These are phyloP conservation scores for Metarhizium rileyi DNA, from an alignment of 2,329 filamentous ascomycete species.

Conservation along the genomic window DNA sequence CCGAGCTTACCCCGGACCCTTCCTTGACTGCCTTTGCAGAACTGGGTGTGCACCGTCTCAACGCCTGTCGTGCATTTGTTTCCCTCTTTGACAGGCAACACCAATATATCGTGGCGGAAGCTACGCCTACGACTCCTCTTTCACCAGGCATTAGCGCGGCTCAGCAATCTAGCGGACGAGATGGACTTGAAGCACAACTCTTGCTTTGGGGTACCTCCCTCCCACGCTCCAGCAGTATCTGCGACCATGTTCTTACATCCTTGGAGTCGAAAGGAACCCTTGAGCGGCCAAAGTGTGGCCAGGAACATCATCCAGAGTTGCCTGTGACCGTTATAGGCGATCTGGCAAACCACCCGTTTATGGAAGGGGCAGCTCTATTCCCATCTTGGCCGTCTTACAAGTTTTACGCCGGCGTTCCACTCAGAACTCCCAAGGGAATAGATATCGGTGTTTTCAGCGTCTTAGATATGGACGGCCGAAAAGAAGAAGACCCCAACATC, in stretches of 20 bases:
- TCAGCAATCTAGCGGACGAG: conserved; percentile 2
- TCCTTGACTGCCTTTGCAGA: conserved; percentile 40
- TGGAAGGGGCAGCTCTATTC: conserved; percentile 16
- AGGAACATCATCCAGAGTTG: conserved; percentile 9
- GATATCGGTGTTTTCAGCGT: conserved; percentile 33
- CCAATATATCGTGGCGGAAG: conserved; percentile 43
- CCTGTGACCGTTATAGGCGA: conserved; percentile 26
- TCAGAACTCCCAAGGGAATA: conserved; percentile 27
- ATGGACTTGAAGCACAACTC: conserved; percentile 8
- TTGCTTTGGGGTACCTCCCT: conserved; percentile 23
- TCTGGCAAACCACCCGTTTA: conserved; percentile 21
- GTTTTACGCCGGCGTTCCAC: conserved; percentile 33
- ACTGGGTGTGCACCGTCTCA: conserved; percentile 33
- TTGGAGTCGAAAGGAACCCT: neutral
- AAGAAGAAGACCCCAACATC: conserved; percentile 14
- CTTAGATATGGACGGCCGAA: conserved; percentile 9
- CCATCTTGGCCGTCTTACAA: conserved; percentile 12
- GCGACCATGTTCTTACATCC: conserved; percentile 17
- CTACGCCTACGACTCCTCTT: conserved; percentile 31
- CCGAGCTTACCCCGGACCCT: conserved; percentile 19
- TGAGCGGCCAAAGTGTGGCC: neutral
- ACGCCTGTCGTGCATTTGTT: conserved; percentile 32
- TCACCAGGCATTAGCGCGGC: conserved; percentile 8
- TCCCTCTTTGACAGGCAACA: conserved; percentile 39
- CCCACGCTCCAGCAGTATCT: conserved; percentile 18